Conservation (phyloP, 495 filamentous ascomycete species). For the Tuber aestivum region DNA sequence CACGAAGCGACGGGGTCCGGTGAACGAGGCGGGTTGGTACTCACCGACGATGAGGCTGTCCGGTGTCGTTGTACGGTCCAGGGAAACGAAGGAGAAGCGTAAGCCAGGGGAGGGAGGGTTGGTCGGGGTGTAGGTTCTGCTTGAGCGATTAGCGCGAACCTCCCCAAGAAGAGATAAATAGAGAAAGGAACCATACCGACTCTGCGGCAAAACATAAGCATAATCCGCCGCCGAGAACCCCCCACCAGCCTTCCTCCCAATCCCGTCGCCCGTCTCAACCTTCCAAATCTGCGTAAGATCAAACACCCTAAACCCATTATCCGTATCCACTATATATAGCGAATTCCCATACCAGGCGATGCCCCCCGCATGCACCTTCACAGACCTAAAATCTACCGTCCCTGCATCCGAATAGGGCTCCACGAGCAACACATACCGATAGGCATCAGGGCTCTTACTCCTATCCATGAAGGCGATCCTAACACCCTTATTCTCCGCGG, state of each 20-base stretch:
- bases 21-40: slow-evolving; percentile 21
- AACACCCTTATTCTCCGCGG: slow-evolving; percentile 41
- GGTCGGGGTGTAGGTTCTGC: slow-evolving; percentile 13
- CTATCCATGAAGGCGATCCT: slow-evolving; percentile 45
- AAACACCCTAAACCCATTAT: slow-evolving; percentile 42
- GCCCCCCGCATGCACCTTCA: slow-evolving; percentile 43
- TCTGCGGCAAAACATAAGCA: slow-evolving; percentile 39
- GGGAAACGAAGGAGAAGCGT: slow-evolving; percentile 33
- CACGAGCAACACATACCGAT: slow-evolving; percentile 47
- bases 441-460: slow-evolving; percentile 26
- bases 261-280: slow-evolving; percentile 40
- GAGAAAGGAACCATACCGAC: slow-evolving; percentile 6
- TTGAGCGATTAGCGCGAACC: slow-evolving; percentile 11
- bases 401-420: slow-evolving; percentile 40
- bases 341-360: slow-evolving; percentile 44
- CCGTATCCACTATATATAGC: slow-evolving; percentile 44
- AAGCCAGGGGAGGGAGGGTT: slow-evolving; percentile 14
- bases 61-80: slow-evolving; percentile 35
- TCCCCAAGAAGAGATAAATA: not conserved
- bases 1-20: slow-evolving; percentile 22
- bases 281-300: slow-evolving; percentile 44
- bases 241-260: slow-evolving; percentile 35
- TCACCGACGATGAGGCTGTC: slow-evolving; percentile 33
- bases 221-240: slow-evolving; percentile 43
- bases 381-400: slow-evolving; percentile 31